phyloP scores from a whole-genome alignment of 2,329 filamentous ascomycete genomes.

The Cladosporium sp. region DNA sequence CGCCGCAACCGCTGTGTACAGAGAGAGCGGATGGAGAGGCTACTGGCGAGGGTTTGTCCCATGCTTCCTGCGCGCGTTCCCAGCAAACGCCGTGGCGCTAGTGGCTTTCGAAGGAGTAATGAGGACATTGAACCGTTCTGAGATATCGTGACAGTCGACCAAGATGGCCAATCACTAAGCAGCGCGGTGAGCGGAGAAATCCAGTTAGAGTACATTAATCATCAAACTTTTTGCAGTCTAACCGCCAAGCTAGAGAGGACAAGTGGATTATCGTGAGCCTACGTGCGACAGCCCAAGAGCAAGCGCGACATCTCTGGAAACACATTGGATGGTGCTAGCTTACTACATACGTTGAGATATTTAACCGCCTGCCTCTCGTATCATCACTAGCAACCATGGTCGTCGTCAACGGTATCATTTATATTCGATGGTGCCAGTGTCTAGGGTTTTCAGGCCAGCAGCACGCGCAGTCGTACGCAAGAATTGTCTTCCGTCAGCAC shows the following conservation, averaged over 20 bases:
- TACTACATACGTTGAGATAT: neutral
- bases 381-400: neutral
- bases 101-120: conserved; percentile 85
- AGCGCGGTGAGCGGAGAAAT: neutral
- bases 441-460: neutral
- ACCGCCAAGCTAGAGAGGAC: neutral
- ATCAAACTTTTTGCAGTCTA: neutral
- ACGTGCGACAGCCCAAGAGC: neutral
- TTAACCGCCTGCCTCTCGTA: neutral
- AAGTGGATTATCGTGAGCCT: neutral
- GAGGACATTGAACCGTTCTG: conserved; percentile 24
- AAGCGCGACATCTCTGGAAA: neutral
- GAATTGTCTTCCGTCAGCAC: neutral
- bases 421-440: neutral
- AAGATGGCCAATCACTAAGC: neutral
- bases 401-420: neutral
- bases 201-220: neutral
- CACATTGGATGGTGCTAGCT: neutral
- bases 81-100: conserved; percentile 90
- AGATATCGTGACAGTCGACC: neutral
- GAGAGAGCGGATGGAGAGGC: conserved; percentile 72
- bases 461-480: neutral
- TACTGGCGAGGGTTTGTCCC: conserved; percentile 93
- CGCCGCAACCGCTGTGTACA: conserved; percentile 74
- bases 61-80: conserved; percentile 90